Percentiles rank a stretch among this genome's conserved stretches.
phyloP scores from a whole-genome alignment of 495 filamentous ascomycete species.

The Tirmania nivea region DNA sequence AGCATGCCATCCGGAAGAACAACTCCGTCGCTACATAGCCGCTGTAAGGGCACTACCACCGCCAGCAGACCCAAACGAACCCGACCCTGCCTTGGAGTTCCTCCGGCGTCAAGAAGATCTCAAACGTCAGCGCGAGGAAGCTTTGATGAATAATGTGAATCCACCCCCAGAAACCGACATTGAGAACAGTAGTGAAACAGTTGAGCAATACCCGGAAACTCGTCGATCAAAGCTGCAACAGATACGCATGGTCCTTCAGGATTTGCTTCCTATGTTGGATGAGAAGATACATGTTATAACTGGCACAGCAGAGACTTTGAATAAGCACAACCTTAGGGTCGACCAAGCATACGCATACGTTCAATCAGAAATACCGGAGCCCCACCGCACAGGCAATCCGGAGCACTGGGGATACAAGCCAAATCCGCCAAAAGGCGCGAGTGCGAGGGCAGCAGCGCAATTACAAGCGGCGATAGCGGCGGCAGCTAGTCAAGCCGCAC shows the following conservation, averaged over 20 bases:
- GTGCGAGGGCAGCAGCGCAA: conserved; percentile 44
- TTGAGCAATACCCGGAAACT: conserved; percentile 10
- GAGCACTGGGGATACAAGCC: conserved; percentile 93
- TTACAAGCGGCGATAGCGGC: conserved; percentile 62
- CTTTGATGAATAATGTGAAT: neutral
- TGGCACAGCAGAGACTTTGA: conserved; percentile 68
- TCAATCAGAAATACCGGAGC: conserved; percentile 74
- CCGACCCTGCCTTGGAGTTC: conserved; percentile 6
- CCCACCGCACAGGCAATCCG: conserved; percentile 73
- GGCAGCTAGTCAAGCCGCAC: conserved; percentile 31
- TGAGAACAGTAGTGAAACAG: neutral
- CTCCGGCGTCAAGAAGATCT: conserved; percentile 17
- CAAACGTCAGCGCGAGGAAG: conserved; percentile 14
- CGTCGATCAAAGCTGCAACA: conserved; percentile 20
- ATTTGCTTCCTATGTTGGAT: conserved; percentile 67
- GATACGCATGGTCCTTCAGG: conserved; percentile 38
- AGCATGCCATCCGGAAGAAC: conserved; percentile 49
- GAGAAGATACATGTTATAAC: conserved; percentile 93
- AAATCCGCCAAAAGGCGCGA: conserved; percentile 43
- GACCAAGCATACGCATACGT: conserved; percentile 68
- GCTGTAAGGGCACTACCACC: conserved; percentile 38
- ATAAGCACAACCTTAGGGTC: conserved; percentile 64
- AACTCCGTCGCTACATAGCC: conserved; percentile 47
- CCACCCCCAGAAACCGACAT: neutral
- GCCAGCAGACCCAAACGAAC: conserved; percentile 15